Evolutionary conservation across 2,329 filamentous ascomycete species (phyloP), one percentile per base, ranked within the genome.

Genomic region (Nemania sp.): DNA sequence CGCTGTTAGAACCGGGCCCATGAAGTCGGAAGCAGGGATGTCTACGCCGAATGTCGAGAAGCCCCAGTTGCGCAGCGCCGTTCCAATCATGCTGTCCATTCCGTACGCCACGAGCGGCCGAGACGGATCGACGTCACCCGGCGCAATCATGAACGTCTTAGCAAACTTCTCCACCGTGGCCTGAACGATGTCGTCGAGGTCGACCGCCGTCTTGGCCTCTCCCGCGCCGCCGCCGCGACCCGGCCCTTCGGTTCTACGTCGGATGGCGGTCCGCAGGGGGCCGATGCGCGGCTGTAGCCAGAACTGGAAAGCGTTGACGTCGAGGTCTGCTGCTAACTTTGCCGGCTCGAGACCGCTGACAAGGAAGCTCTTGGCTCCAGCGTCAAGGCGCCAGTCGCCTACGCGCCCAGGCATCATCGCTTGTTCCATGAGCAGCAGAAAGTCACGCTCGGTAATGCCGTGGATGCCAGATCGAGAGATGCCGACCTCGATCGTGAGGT

Each of bases 1-100:
- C 22, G 52, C 52, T 22, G 47, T 55, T 14, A 55, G 52, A 37
- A 55, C 47, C 14, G 47, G 52, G 5, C 52, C 47, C 52, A 55
- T 55, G 42, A 55, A 55, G 30, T 55, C 52, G 8, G 52, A 55
- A 17, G 44, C 37, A 20, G 52, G 52, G 20, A 55, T 36, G 26
- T 55, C 47, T 3, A 55, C 52, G 12, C 52, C 52, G 15, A 55
- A 55, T 26, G 41, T 51, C 15, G 52, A 55, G 47, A 55, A 58
- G n/a, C 33, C 48, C 55, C 52, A 58, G 26, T 55, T 58, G 15
- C 55, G 55, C 33, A 58, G 36, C 15, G 51, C 55, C 19, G 55
- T 55, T 5, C 55, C 52, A 14, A 58, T 58, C 55, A 58, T 58
- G 14, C 55, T 58, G 22, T 58, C 55, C 55, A 58, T 55, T 1